These are phyloP conservation scores for Tylopilus subfusipes DNA, from an alignment of 768 basidiomycete genomes.

Conservation along the genomic window DNA sequence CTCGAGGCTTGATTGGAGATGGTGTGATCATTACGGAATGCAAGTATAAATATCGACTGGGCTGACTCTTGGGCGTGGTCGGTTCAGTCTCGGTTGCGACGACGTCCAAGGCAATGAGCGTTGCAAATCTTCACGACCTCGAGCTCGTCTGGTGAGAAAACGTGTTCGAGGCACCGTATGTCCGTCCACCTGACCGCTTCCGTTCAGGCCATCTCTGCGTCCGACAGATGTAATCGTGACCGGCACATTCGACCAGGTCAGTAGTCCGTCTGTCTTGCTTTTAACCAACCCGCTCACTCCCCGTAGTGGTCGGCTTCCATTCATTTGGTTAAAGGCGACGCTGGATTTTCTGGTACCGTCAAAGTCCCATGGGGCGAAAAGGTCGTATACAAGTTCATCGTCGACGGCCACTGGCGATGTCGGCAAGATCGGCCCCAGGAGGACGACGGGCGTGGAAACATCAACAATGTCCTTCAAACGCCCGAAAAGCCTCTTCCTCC, in stretches of 20 bases:
- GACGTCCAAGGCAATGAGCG: conserved; percentile 28
- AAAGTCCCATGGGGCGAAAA: conserved; percentile 60
- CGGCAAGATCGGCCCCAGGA: conserved; percentile 57
- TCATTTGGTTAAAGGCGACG: conserved; percentile 47
- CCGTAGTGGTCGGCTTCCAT: conserved; percentile 59
- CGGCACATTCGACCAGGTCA: conserved; percentile 75
- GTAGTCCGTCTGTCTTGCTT: conserved; percentile 18
- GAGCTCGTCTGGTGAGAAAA: conserved; percentile 48
- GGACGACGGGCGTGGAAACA: conserved; percentile 56
- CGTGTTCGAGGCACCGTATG: conserved; percentile 12
- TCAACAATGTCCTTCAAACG: conserved; percentile 63
- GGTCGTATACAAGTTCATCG: conserved; percentile 74
- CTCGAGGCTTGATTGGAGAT: conserved; percentile 4
- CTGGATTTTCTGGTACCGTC: conserved; percentile 54
- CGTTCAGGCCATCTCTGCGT: conserved; percentile 53
- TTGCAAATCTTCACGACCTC: conserved; percentile 46
- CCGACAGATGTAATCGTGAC: conserved; percentile 63
- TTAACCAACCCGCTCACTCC: conserved; percentile 2
- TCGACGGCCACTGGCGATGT: conserved; percentile 66
- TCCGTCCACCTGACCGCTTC: conserved; percentile 4
- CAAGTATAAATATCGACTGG: conserved; percentile 22
- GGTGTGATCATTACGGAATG: conserved; percentile 25
- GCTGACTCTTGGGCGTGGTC: neutral
- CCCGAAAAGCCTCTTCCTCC: conserved; percentile 42
- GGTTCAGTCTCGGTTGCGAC: conserved; percentile 21